Evolutionary conservation across 1,284 basidiomycete species (phyloP), one percentile per base, ranked within the genome.

Genomic region (Caloboletus firmus): DNA sequence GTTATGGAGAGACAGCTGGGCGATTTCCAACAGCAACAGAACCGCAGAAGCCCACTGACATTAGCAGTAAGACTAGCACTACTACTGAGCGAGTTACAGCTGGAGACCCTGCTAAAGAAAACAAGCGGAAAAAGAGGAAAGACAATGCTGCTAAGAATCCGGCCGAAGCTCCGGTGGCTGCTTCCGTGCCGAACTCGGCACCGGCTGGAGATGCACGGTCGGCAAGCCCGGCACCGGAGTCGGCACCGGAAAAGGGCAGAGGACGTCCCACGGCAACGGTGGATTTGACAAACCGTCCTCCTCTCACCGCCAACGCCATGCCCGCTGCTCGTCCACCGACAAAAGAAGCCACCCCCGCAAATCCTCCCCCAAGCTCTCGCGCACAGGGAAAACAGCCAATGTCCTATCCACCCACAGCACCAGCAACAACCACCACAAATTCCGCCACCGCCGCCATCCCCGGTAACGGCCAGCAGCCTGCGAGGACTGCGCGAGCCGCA

Each of bases 321-420:
- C 70, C 75, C 64, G 70, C 72, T 59, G 70, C 70, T 65, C 72
- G 71, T 49, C 62, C 74, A 54, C 56, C 63, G 45, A 69, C 65
- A 60, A 73, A 71, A 65, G 71, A 73, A 68, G 66, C 62, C 55
- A 52, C 72, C 31, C 72, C 75, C 37, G 65, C 75, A 49, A 70
- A 75, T 64, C 81, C 71, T 58, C 81, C 72, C 59, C 87, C 75
- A 36, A 82, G 79, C 57, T 87, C 87, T 31, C 76, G 88, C 30
- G 88, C 87, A 12, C 85, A 86, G 42, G 87, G 87, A 65, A 90
- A 90, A 69, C 85, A 87, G 63, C 87, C 87, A 30, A 89, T 89
- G 87, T 71, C 79, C 3, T 83, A 82, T 57, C 62, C 68, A n/a
- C 71, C 66, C 0, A 49, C 72, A 40, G 49, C 70, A 45, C 53